Evolutionary conservation across 164 flowering plant genomes (phyloP).

Genomic region (Euptelea pleiosperma): DNA sequence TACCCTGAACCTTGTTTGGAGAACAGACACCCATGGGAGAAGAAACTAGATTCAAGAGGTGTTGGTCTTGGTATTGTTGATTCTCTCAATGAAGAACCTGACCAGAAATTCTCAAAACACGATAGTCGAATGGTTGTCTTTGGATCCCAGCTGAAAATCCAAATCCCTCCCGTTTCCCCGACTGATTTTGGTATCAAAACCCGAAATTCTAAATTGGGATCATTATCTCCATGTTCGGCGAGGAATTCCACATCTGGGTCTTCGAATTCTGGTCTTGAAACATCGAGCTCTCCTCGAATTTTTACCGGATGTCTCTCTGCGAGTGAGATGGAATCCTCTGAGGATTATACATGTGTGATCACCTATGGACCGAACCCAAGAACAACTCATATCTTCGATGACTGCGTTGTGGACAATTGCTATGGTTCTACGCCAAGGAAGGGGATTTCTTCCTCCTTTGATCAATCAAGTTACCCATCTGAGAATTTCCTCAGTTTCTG

Average conservation of each 20-base stretch:
- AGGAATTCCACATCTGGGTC: slow-evolving; percentile 38
- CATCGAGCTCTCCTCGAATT: slow-evolving; percentile 34
- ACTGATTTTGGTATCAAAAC: slow-evolving; percentile 49
- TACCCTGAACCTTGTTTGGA: slow-evolving; percentile 31
- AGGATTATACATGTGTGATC: slow-evolving; percentile 80
- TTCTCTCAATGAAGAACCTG: slow-evolving; percentile 35
- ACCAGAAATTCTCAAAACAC: slow-evolving; percentile 28
- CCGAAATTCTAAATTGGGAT: slow-evolving; percentile 33
- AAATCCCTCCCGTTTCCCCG: slow-evolving; percentile 49
- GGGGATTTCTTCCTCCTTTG: slow-evolving; percentile 12
- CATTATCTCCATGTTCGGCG: slow-evolving; percentile 26
- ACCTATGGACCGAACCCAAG: slow-evolving; percentile 67
- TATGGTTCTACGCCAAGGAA: slow-evolving; percentile 35
- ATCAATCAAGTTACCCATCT: slow-evolving; percentile 29
- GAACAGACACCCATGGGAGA: slow-evolving; percentile 35
- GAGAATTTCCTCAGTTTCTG: slow-evolving; percentile 71
- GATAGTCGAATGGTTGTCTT: slow-evolving; percentile 52
- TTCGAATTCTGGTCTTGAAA: slow-evolving; percentile 27
- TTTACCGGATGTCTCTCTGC: slow-evolving; percentile 45
- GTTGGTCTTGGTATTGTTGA: slow-evolving; percentile 72
- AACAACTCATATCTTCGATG: slow-evolving; percentile 78
- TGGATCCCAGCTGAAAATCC: slow-evolving; percentile 76
- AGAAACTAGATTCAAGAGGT: slow-evolving; percentile 36
- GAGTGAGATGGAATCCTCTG: slow-evolving; percentile 69
- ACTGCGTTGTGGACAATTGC: slow-evolving; percentile 60